phyloP scores from a whole-genome alignment of 768 basidiomycete genomes.

The Tricholoma terreum region DNA sequence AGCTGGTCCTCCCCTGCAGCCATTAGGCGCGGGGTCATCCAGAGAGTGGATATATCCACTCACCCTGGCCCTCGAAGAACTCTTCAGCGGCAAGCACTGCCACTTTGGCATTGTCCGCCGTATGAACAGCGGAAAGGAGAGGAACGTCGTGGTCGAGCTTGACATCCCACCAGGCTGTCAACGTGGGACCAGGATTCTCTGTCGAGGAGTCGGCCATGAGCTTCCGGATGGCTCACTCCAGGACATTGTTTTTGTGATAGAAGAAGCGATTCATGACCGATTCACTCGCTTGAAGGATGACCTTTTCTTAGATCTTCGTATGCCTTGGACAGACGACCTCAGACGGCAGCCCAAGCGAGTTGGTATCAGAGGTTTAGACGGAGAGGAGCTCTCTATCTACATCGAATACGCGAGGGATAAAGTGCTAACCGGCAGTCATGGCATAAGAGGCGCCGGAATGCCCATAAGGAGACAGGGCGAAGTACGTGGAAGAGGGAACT shows the following conservation, averaged over 20 bases:
- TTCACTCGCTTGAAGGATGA: constrained; percentile 59
- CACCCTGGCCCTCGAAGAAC: constrained; percentile 56
- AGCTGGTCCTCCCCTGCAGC: constrained; percentile 34
- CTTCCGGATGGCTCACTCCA: constrained; percentile 52
- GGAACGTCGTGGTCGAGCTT: constrained; percentile 57
- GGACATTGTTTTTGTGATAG: constrained; percentile 65
- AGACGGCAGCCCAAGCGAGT: constrained; percentile 47
- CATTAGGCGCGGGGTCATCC: constrained; percentile 40
- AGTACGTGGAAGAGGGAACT: constrained; percentile 55
- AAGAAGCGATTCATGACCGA: constrained; percentile 53
- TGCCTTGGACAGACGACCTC: constrained; percentile 55
- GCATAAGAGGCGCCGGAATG: constrained; percentile 66
- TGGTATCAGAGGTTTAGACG: constrained; percentile 55
- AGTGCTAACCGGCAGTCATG: constrained; percentile 45
- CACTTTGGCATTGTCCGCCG: constrained; percentile 60
- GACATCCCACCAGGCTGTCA: constrained; percentile 62
- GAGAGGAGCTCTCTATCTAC: constrained; percentile 46
- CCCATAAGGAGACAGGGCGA: constrained; percentile 51
- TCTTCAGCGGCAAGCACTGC: constrained; percentile 53
- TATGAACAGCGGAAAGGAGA: constrained; percentile 44
- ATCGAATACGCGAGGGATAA: constrained; percentile 55
- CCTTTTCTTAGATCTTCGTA: constrained; percentile 49
- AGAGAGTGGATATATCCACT: constrained; percentile 72
- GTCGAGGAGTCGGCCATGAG: constrained; percentile 67
- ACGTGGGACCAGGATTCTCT: constrained; percentile 56